Percentiles rank a stretch among this genome's conserved stretches.
phyloP scores from a whole-genome alignment of 345 rosid genomes.

The Populus pruinosa region DNA sequence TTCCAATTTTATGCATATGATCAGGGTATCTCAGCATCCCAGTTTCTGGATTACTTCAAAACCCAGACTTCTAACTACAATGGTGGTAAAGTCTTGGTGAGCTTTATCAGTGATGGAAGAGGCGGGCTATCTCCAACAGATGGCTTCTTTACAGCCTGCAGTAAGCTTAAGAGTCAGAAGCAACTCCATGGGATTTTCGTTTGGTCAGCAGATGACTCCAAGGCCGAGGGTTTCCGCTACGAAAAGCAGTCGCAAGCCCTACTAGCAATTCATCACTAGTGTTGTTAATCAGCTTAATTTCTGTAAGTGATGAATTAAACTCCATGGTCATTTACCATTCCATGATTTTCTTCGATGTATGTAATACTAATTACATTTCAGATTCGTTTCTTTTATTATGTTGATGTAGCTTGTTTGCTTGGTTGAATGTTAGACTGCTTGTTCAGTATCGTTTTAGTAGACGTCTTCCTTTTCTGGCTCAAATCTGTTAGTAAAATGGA shows the following conservation, averaged over 20 bases:
- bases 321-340: neutral
- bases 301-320: neutral
- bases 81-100: conserved; percentile 11
- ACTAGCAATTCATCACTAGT: neutral
- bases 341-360: no score
- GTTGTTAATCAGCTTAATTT: neutral
- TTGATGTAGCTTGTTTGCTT: neutral
- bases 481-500: no score
- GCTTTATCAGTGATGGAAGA: conserved; percentile 11
- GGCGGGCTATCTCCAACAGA: conserved; percentile 8
- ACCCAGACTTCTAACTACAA: conserved; percentile 2
- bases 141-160: conserved; percentile 13
- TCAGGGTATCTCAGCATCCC: neutral
- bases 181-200: conserved; percentile 7
- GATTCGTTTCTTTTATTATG: neutral
- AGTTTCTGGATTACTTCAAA: neutral
- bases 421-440: neutral
- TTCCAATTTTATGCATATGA: conserved; percentile 17
- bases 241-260: conserved; percentile 12
- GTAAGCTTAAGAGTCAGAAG: conserved; percentile 6
- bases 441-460: neutral
- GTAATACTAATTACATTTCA: neutral
- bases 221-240: conserved; percentile 13
- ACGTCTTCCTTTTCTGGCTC: neutral
- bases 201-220: conserved; percentile 13